Evolutionary conservation across 2,329 filamentous ascomycete species (phyloP).

Genomic region (Cordyceps cateniannulata): DNA sequence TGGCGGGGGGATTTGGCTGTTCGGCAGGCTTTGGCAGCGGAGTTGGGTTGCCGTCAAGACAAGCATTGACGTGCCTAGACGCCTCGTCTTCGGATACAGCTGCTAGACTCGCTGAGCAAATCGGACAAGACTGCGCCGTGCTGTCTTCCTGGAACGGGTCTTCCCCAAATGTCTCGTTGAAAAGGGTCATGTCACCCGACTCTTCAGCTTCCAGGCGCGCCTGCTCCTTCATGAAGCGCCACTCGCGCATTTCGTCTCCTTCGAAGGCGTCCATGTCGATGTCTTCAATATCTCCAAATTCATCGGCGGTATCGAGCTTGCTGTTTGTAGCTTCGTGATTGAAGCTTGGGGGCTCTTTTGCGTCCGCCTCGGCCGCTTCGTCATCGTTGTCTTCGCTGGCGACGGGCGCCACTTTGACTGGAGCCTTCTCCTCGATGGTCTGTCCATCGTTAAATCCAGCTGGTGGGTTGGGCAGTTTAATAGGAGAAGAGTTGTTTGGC

Average conservation of each 20-base stretch:
- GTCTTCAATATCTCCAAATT: slow-evolving; percentile 43
- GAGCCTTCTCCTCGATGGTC: not conserved
- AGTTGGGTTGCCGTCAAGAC: slow-evolving; percentile 74
- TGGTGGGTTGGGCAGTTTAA: not conserved
- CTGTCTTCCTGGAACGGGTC: slow-evolving; percentile 26
- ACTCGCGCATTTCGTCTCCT: slow-evolving; percentile 60
- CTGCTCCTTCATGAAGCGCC: slow-evolving; percentile 71
- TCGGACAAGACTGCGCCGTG: slow-evolving; percentile 55
- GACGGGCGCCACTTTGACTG: not conserved
- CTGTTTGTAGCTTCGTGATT: slow-evolving; percentile 11
- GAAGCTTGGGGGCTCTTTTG: not conserved
- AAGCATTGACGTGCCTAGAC: slow-evolving; percentile 83
- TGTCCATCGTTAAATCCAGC: not conserved
- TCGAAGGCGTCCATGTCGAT: slow-evolving; percentile 45
- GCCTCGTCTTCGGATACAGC: slow-evolving; percentile 60
- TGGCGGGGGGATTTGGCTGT: slow-evolving; percentile 11
- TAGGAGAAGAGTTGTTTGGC: not conserved
- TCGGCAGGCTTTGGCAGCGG: slow-evolving; percentile 37
- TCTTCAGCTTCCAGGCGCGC: slow-evolving; percentile 57
- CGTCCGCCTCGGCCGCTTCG: not conserved
- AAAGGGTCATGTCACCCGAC: slow-evolving; percentile 31
- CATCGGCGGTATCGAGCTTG: slow-evolving; percentile 30
- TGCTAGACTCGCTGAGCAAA: slow-evolving; percentile 62
- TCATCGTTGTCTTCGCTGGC: not conserved
- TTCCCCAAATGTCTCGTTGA: slow-evolving; percentile 28